phyloP scores from a whole-genome alignment of 2,329 filamentous ascomycete genomes.

The Phialophora chinensis region DNA sequence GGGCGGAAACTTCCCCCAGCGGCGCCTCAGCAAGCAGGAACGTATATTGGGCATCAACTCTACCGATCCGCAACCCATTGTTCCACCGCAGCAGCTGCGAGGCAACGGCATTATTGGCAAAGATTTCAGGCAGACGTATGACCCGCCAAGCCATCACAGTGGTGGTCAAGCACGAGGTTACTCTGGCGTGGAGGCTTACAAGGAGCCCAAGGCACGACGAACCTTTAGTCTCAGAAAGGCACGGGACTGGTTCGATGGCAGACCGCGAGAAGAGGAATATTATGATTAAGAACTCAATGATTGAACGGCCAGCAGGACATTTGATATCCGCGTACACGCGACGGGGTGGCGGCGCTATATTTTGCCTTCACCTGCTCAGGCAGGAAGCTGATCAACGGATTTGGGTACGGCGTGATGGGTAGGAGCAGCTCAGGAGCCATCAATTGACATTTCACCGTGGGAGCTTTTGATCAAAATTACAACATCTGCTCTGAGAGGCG shows the following conservation, averaged over 20 bases:
- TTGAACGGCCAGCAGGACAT: background rate
- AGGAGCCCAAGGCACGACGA: constrained; percentile 41
- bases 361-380: background rate
- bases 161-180: constrained; percentile 36
- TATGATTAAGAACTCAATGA: background rate
- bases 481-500: background rate
- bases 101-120: constrained; percentile 37
- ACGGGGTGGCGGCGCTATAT: background rate
- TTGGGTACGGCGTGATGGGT: background rate
- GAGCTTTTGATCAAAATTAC: background rate
- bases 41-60: constrained; percentile 32
- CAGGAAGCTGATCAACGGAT: background rate
- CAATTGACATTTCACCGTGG: background rate
- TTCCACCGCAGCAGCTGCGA: constrained; percentile 25
- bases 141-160: background rate
- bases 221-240: constrained; percentile 35
- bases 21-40: constrained; percentile 38
- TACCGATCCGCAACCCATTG: constrained; percentile 23
- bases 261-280: constrained; percentile 23
- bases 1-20: constrained; percentile 20
- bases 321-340: background rate
- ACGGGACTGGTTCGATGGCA: constrained; percentile 35
- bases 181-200: constrained; percentile 44
- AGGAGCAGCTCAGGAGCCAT: background rate
- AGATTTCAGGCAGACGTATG: constrained; percentile 16